Evolutionary conservation across 768 basidiomycete species (phyloP).

Genomic region (Boletales sp.): DNA sequence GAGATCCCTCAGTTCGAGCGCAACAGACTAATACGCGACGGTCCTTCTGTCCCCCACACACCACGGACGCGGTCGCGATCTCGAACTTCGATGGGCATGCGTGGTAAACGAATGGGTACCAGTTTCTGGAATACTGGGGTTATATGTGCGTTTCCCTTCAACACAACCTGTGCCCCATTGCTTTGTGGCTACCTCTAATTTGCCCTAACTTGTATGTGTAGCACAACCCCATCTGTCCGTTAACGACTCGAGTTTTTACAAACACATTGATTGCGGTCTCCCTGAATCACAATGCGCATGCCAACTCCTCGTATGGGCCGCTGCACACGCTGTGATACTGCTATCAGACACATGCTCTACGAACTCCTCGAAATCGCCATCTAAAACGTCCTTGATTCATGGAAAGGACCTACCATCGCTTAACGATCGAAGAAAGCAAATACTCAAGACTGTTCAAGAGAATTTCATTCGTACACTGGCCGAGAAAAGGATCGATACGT

Average conservation of each 20-base stretch:
- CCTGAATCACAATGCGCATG: constrained; percentile 70
- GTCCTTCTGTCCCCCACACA: constrained; percentile 29
- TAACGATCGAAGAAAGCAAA: constrained; percentile 40
- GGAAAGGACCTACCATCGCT: constrained; percentile 48
- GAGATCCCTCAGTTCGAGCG: constrained; percentile 68
- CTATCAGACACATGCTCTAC: constrained; percentile 29
- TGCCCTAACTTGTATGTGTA: constrained; percentile 27
- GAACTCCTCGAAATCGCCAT: constrained; percentile 26
- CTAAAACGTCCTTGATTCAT: constrained; percentile 20
- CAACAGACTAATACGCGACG: constrained; percentile 60
- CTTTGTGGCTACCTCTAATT: neutral
- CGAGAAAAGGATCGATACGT: constrained; percentile 59
- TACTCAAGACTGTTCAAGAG: constrained; percentile 54
- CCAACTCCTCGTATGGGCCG: constrained; percentile 72
- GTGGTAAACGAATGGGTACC: constrained; percentile 72
- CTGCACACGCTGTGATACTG: constrained; percentile 50
- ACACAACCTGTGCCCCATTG: constrained; percentile 7
- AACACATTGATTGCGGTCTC: constrained; percentile 75
- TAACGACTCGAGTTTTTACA: constrained; percentile 65
- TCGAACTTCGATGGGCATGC: constrained; percentile 59
- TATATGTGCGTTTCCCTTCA: constrained; percentile 53
- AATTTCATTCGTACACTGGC: constrained; percentile 64
- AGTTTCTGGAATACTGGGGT: constrained; percentile 66
- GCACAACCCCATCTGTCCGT: constrained; percentile 78
- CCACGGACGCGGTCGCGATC: constrained; percentile 39